phyloP scores from a whole-genome alignment of 2,329 filamentous ascomycete genomes.

The Didymella segeticola region DNA sequence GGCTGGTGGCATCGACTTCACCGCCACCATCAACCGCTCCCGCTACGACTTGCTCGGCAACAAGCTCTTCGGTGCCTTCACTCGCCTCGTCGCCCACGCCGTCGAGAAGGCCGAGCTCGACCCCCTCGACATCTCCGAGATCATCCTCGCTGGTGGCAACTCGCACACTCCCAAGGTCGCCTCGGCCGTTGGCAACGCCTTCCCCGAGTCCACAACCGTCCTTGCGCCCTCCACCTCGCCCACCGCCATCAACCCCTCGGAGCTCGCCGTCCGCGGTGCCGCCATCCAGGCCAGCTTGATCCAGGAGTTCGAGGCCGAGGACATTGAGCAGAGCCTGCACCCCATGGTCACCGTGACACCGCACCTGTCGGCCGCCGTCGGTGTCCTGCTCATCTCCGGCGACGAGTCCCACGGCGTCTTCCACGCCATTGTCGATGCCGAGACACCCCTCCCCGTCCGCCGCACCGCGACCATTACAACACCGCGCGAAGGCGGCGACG shows the following conservation, averaged over 20 bases:
- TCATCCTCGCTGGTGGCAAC: slow-evolving; percentile 90
- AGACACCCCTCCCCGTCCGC: slow-evolving; percentile 89
- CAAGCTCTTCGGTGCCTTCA: slow-evolving; percentile 89
- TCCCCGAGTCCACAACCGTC: slow-evolving; percentile 79
- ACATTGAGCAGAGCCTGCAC: slow-evolving; percentile 96
- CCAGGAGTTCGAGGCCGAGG: slow-evolving; percentile 89
- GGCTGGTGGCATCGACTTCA: slow-evolving; percentile 87
- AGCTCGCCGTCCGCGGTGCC: slow-evolving; percentile 86
- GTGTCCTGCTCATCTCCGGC: slow-evolving; percentile 73
- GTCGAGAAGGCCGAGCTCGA: slow-evolving; percentile 93
- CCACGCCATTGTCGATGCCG: slow-evolving; percentile 78
- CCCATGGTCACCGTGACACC: slow-evolving; percentile 92
- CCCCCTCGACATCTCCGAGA: slow-evolving; percentile 90
- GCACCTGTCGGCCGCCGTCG: slow-evolving; percentile 87
- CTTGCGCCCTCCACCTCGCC: slow-evolving; percentile 81
- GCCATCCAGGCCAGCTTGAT: slow-evolving; percentile 95
- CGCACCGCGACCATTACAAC: slow-evolving; percentile 79
- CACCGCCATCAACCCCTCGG: slow-evolving; percentile 88
- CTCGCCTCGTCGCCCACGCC: slow-evolving; percentile 79
- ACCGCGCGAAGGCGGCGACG: slow-evolving; percentile 82
- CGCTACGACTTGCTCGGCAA: slow-evolving; percentile 88
- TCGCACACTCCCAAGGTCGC: slow-evolving; percentile 95
- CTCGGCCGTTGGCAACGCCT: slow-evolving; percentile 76
- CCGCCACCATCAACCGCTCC: slow-evolving; percentile 88
- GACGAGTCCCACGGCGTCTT: slow-evolving; percentile 72